Percentiles rank a stretch among this genome's conserved stretches.
Evolutionary conservation across 345 rosid genomes (phyloP).

Genomic region (Diplotaxis tenuifolia): DNA sequence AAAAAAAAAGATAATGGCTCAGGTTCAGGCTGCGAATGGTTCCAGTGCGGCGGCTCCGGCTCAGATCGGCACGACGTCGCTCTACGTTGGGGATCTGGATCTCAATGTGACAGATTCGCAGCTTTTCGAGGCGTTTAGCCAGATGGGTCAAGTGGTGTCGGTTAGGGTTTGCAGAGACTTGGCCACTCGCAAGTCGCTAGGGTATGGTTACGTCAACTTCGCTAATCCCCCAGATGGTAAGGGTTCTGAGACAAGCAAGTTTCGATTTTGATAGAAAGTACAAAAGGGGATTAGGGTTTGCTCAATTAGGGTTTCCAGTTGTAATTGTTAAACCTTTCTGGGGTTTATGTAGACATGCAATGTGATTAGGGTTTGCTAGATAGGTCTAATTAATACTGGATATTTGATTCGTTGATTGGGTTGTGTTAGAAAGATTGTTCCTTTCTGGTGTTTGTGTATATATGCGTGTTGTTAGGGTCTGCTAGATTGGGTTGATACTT

Average conservation of each 20-base stretch:
- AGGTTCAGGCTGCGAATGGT: slow-evolving; percentile 43
- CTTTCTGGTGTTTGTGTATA: neutral
- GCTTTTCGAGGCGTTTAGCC: slow-evolving; percentile 79
- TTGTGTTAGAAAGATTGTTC: neutral
- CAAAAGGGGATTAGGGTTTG: neutral
- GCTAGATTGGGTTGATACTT: neutral
- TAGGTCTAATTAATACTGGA: neutral
- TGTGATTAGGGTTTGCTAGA: neutral
- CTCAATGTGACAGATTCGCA: slow-evolving; percentile 75
- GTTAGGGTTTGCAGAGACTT: slow-evolving; percentile 83
- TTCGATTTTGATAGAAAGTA: neutral
- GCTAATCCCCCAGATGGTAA: slow-evolving; percentile 72
- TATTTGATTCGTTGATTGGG: neutral
- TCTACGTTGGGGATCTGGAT: slow-evolving; percentile 92
- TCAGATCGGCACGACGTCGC: slow-evolving; percentile 70
- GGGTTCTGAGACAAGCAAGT: neutral
- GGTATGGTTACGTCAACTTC: slow-evolving; percentile 89
- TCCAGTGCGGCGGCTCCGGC: slow-evolving; percentile 26
- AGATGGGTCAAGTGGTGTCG: slow-evolving; percentile 75
- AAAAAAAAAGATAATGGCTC: slow-evolving; percentile 51
- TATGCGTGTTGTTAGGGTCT: too few relatives aligned
- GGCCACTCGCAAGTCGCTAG: slow-evolving; percentile 75
- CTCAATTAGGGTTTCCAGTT: neutral
- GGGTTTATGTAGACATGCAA: neutral
- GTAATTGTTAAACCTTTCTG: neutral